A percentile compares a stretch with the other conserved stretches of the same genome.
Evolutionary conservation across 139 green algal genomes (phyloP).

Genomic region (Ettlia oleoabundans): DNA sequence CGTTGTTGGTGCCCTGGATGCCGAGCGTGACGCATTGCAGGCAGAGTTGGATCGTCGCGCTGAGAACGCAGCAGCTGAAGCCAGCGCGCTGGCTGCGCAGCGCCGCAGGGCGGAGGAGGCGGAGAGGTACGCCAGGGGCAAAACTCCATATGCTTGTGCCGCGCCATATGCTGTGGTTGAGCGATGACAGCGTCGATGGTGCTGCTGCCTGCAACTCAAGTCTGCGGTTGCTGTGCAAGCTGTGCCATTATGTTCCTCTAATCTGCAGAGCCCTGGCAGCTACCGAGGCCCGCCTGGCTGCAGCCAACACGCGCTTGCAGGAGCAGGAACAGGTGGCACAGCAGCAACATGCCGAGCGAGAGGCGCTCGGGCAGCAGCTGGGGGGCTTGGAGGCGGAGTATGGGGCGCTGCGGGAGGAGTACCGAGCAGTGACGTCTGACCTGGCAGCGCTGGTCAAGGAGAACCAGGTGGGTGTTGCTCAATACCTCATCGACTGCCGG

Average conservation of each 20-base stretch:
- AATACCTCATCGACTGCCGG: neutral
- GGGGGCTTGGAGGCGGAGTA: constrained; percentile 17
- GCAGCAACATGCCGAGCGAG: neutral
- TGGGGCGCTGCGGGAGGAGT: constrained; percentile 50
- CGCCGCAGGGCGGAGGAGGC: neutral
- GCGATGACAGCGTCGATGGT: too few relatives aligned
- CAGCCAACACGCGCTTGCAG: neutral
- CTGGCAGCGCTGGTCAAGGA: constrained; percentile 71
- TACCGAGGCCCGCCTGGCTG: constrained; percentile 11
- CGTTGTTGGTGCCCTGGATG: constrained; percentile 30
- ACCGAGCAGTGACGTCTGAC: constrained; percentile 63
- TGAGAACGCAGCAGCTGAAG: neutral
- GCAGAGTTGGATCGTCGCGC: constrained; percentile 18
- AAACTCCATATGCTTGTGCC: too few relatives aligned
- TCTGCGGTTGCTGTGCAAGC: too few relatives aligned
- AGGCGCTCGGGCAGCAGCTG: constrained; percentile 10
- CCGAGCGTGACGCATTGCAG: constrained; percentile 21
- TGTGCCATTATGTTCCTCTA: too few relatives aligned
- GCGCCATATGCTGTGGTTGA: neutral
- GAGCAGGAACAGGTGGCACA: neutral
- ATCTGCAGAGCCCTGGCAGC: constrained; percentile 2
- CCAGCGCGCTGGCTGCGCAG: neutral
- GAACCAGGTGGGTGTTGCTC: constrained; percentile 59
- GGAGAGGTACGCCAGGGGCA: neutral
- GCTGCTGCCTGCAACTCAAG: too few relatives aligned